Evolutionary conservation across 2,329 filamentous ascomycete species (phyloP), one percentile per base, ranked within the genome.

Genomic region (Colletotrichum tabaci): DNA sequence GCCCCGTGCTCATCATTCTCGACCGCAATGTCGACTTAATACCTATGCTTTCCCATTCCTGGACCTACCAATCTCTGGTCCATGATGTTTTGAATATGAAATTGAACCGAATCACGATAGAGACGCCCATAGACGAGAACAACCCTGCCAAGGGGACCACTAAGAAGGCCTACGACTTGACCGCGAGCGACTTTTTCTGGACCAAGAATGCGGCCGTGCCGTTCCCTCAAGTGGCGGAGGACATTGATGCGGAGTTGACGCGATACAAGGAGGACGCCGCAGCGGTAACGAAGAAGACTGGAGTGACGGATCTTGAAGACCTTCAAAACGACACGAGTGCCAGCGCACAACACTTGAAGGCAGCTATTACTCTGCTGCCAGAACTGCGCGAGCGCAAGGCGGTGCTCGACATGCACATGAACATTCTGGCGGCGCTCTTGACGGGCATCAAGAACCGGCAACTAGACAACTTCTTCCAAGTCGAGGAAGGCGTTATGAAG

Each of bases 331-430:
- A 98, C 78, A 94, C 93, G 1, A 93, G 92, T 76, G 92, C 94
- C 49, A 97, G 94, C 68, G 95, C 96, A 18, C 94, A 97, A 77
- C 96, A 99, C 80, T 88, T 99, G 56, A 99, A 98, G 83, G 94
- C 95, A 4, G 97, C 96, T 15, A 98, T 99, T 77, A 97, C 96
- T 0, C 85, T 98, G 26, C 86, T 99, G 16, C 97, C 96, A 0
- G 96, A 98, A 81, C 87, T 99, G 75, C 89, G 95, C 74, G 96
- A 98, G 81, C 91, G 96, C 71, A 99, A 99, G 80, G 91, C 92
- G n/a, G 89, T 92, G 23, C 88, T 99, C 6, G 96, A 98, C 79
- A 98, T 98, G 93, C 96, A 99, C 81, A 99, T 99, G 96, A 95
- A 94, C 77, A 95, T 96, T 69, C 87, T 93, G 5, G 93, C 92